Evolutionary conservation across 495 filamentous ascomycete species (phyloP).

Genomic region (Podospora anserina): DNA sequence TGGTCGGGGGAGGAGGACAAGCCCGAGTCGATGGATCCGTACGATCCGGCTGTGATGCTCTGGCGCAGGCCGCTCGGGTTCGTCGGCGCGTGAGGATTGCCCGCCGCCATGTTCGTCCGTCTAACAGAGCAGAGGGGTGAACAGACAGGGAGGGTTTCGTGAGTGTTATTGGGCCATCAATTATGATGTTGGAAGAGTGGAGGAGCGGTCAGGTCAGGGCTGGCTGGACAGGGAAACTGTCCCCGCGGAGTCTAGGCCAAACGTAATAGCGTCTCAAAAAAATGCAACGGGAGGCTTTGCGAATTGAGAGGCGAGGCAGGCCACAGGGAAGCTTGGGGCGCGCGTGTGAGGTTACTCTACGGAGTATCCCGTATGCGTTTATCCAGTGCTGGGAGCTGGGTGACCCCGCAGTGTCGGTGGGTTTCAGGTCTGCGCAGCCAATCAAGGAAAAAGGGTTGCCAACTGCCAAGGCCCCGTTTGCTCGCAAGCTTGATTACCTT

Average conservation of each 20-base stretch:
- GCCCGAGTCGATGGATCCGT: conserved; percentile 26
- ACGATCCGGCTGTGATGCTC: conserved; percentile 40
- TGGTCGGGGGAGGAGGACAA: conserved; percentile 5
- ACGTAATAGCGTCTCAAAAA: neutral
- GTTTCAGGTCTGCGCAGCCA: neutral
- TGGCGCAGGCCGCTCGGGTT: conserved; percentile 46
- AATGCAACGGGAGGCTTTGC: neutral
- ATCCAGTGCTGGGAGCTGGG: neutral
- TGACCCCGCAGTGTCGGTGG: neutral
- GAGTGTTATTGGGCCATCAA: conserved; percentile 6
- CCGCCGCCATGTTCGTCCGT: neutral
- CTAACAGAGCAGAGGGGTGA: neutral
- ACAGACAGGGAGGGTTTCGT: neutral
- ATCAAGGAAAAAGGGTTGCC: neutral
- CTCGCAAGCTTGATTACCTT: neutral
- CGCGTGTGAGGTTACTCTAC: neutral
- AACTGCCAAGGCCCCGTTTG: neutral
- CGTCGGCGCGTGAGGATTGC: conserved; percentile 35
- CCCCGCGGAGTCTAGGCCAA: neutral
- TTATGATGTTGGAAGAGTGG: neutral
- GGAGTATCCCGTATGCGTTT: neutral
- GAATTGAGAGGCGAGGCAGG: neutral
- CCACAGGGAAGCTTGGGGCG: neutral
- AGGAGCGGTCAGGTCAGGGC: neutral
- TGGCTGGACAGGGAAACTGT: neutral